Evolutionary conservation across 225 moss, liverwort and hornwort genomes (phyloP), one percentile per base, ranked within the genome.

Genomic region (Marchantia paleacea): DNA sequence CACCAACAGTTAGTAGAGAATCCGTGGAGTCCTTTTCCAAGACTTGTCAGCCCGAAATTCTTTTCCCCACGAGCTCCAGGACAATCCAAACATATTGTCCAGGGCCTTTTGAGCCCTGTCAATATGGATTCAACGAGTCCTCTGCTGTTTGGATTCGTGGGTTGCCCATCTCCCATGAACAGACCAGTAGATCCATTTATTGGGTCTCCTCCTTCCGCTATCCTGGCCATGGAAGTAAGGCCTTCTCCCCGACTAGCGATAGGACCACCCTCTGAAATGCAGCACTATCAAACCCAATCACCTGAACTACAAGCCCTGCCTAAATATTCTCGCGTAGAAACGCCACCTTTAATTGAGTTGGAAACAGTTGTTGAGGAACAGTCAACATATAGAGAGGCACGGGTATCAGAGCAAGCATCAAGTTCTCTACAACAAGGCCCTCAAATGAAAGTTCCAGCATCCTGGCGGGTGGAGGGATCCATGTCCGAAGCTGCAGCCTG

Each of bases 11-110:
- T 77, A 10, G 71, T 70, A 4, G 84, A 65, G 8, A 84, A 84
- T n/a, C 86, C 62, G 10, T 86, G 77, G 76, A 89, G 88, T 72
- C 88, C 88, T 13, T 49, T 82, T 16, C 86, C 81, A 39, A 80
- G 58, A 72, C 69, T 84, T 51, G 72, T 52, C 10, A 84, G 84
- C 82, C 84, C 88, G 14, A 84, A 78, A 52, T 86, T 89, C 26
- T 89, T 79, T 51, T 89, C 86, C 16, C 88, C 88, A 25, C 80
- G 84, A 53, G 80, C 80, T 61, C 62, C 68, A 22, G 80, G 77
- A 13, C 80, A 71, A 80, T 68, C 82, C 26, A 53, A 81, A 6
- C 68, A 73, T 52, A 57, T 11, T 11, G 18, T 75, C 18, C 16
- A 61, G 25, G 31, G 15, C 5, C 53, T 57, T 47, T 19, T 72